Conservation (phyloP, 1,139 yeast species). For the Keqinozyma sinolaborantium region DNA sequence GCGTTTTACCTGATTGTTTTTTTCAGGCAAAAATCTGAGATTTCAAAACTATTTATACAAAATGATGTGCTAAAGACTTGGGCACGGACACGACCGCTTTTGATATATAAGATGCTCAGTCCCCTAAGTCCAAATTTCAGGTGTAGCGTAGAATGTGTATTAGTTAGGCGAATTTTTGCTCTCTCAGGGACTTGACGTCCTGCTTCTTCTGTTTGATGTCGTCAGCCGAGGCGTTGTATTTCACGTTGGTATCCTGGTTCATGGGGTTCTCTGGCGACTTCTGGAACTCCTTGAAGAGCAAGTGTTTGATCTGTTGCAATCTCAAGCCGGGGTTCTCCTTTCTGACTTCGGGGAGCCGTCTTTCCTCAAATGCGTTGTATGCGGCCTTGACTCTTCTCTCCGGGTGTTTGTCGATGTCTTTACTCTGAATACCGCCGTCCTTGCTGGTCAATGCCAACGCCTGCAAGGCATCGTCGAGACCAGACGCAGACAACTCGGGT, state of each 20-base stretch:
- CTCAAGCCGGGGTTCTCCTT: conserved; percentile 80
- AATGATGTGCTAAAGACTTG: conserved; percentile 4
- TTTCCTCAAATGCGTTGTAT: conserved; percentile 65
- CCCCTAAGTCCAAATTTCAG: background rate
- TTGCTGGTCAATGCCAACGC: conserved; percentile 65
- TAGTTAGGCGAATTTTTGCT: conserved; percentile 29
- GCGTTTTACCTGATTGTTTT: too few relatives aligned
- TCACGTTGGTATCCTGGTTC: conserved; percentile 68
- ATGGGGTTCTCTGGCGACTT: conserved; percentile 81
- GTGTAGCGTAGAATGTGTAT: background rate
- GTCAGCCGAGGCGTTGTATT: conserved; percentile 57
- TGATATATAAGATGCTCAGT: conserved; percentile 5
- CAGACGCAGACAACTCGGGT: conserved; percentile 65
- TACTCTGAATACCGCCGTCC: conserved; percentile 52
- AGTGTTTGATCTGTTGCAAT: conserved; percentile 71
- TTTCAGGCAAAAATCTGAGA: conserved; percentile 5
- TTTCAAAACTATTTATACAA: conserved; percentile 4
- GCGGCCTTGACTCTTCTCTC: conserved; percentile 90
- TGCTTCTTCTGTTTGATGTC: conserved; percentile 53
- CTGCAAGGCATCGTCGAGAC: conserved; percentile 75
- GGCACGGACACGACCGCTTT: conserved; percentile 4
- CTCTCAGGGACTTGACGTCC: conserved; percentile 48
- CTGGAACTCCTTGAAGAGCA: conserved; percentile 76
- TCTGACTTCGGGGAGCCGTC: conserved; percentile 68
- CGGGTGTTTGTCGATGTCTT: conserved; percentile 81